phyloP scores from a whole-genome alignment of 768 basidiomycete species.

The Cystobasidiopsis lactophilus region DNA sequence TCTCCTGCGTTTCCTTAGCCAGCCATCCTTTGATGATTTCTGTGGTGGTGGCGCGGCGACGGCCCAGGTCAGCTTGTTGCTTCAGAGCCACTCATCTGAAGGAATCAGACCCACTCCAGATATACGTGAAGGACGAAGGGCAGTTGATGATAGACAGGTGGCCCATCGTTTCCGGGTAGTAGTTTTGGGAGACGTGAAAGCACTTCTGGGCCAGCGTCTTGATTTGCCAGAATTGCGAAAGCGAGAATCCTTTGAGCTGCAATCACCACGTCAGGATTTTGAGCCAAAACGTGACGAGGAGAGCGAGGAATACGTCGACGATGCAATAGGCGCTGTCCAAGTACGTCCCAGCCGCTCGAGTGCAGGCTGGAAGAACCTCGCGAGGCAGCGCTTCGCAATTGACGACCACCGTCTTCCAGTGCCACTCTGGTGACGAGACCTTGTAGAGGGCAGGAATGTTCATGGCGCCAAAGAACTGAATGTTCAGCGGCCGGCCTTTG shows the following conservation, averaged over 20 bases:
- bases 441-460: not conserved
- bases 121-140: not conserved
- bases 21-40: not conserved
- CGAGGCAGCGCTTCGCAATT: not conserved
- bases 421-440: not conserved
- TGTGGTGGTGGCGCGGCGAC: not conserved
- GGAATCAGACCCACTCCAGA: not conserved
- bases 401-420: not conserved
- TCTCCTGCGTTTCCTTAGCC: conserved; percentile 32
- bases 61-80: not conserved
- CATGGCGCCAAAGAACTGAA: not conserved
- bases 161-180: not conserved
- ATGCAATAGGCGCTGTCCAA: not conserved
- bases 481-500: not conserved
- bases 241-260: conserved; percentile 1
- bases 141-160: not conserved
- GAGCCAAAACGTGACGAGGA: not conserved
- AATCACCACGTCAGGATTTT: not conserved
- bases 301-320: not conserved
- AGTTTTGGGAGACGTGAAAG: not conserved
- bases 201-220: not conserved
- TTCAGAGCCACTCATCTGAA: no score
- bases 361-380: not conserved
- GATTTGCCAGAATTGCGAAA: not conserved
- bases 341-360: not conserved